Base-by-base conservation (phyloP, 768 basidiomycete genomes). In the Suillus cothurnatus region DNA sequence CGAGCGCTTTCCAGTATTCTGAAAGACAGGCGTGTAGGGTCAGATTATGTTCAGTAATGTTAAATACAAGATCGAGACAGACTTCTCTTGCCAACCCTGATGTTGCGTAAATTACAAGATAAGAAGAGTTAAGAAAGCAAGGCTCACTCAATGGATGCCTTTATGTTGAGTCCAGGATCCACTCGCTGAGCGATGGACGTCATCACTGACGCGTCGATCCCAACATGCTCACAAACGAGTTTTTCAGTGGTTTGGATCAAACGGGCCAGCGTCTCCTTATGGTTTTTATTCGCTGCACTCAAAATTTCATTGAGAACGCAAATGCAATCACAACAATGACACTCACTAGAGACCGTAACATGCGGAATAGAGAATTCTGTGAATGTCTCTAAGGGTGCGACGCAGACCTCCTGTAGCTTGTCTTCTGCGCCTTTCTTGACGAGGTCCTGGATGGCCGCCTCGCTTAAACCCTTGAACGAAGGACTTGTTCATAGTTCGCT, bases 1-100 rank as follows among this genome's bases (percentile, higher is more conserved):
- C 65, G 15, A 72, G 50, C 4, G 36, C 61, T 14, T 38, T 50
- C 71, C 71, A 72, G 61, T 73, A 72, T 60, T 55, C 72, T 72
- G 39, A 6, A 58, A 28, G 19, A 59, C 32, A 36, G 6, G 36
- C 14, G 3, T 15, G n/a, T 15, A 36, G 6, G 21, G 3, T 34
- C 32, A 23, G n/a, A 7, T 23, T n/a, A 6, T 8, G n/a, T 15
- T 72, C 8, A 9, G 28, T 53, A 67, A 6, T 64, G 53, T 17
- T 52, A 14, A 6, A 72, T 31, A 19, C 28, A 19, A 31, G 11
- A 53, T 43, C 62, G 65, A 43, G 17, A 63, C 62, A n/a, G 26
- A 58, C 62, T 58, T 63, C 38, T 53, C 45, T 60, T 60, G 36
- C 62, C 62, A 32, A 64, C 60, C 12, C 63, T 64, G 31, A 32